Base-by-base conservation (phyloP, 2,329 filamentous ascomycete genomes). In the Cercospora zeae-maydis region DNA sequence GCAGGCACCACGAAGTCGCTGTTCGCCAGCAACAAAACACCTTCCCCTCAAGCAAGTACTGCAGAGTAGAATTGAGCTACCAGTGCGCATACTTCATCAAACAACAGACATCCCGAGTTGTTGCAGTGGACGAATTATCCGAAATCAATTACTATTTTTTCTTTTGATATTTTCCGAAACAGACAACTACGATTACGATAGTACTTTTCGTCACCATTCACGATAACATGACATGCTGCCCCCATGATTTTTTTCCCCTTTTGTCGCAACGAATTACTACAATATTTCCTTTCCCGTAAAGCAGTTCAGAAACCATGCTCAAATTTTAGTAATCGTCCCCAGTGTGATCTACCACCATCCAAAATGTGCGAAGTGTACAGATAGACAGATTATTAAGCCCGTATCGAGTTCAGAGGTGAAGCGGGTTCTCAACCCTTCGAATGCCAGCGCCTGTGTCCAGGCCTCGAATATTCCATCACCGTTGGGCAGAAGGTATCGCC, bases 401-500 rank as follows among this genome's bases (percentile, higher is more conserved):
- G 14, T 24, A 4, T 24, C 16, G 3, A 47, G n/a, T 4, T 24
- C 21, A 21, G 42, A 21, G 16, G 42, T 24, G 42, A 10, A 21
- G 16, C 7, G 10, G 16, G 3, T 13, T 27, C 16, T 33, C 34
- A 59, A 11, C 57, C 45, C 33, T 52, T 59, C 2, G 57, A 59
- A 42, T 59, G 57, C 57, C 57, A 59, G 10, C 57, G 33, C 21
- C 33, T 36, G 37, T 59, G 57, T 9, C 57, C 57, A 7, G 45
- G 45, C 21, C 42, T 21, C 45, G 31, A 31, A 10, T 42, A 19
- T 3, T 47, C 31, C 21, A 21, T 30, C 27, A 19, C 45, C 1
- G 36, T n/a, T 4, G 57, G 57, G 9, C 30, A 30, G 16, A 52
- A 37, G 21, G 47, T 52, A 14, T 37, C 19, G 13, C 45, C 27